Conservation (phyloP, 805 yeast species). For the Metschnikowia kunwiensis region DNA sequence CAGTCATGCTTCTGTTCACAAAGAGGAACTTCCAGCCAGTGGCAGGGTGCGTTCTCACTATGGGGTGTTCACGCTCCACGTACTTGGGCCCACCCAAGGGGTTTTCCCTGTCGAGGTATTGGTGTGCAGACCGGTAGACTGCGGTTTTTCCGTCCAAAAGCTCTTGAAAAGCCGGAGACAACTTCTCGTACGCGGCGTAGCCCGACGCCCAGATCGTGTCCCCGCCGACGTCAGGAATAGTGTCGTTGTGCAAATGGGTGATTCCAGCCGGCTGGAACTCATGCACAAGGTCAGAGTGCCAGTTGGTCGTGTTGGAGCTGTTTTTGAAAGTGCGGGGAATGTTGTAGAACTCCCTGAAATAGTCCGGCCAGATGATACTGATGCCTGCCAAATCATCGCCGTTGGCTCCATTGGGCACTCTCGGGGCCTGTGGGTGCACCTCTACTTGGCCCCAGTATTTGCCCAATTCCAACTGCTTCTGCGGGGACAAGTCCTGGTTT, state of each 20-base stretch:
- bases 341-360: conserved; percentile 17
- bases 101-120: conserved; percentile 31
- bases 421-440: conserved; percentile 14
- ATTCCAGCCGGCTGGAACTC: conserved; percentile 55
- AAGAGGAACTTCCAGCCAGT: conserved; percentile 29
- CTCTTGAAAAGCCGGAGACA: conserved; percentile 46
- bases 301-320: conserved; percentile 17
- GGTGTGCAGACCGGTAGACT: conserved; percentile 37
- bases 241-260: conserved; percentile 50
- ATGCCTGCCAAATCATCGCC: conserved; percentile 20
- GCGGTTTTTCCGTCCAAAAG: conserved; percentile 55
- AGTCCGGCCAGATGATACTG: conserved; percentile 29
- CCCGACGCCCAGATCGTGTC: conserved; percentile 55
- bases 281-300: conserved; percentile 52
- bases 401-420: conserved; percentile 13
- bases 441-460: too few relatives aligned
- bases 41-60: conserved; percentile 29
- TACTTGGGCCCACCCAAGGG: conserved; percentile 27
- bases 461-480: conserved; percentile 25
- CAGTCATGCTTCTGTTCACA: conserved; percentile 26
- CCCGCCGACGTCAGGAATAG: conserved; percentile 50
- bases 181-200: conserved; percentile 52
- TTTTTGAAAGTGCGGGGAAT: conserved; percentile 26
- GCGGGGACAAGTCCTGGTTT: conserved; percentile 27
- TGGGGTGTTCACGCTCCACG: conserved; percentile 27